Conservation (phyloP, 108 stramenopile genomes). For the Skeletonema menzelii region DNA sequence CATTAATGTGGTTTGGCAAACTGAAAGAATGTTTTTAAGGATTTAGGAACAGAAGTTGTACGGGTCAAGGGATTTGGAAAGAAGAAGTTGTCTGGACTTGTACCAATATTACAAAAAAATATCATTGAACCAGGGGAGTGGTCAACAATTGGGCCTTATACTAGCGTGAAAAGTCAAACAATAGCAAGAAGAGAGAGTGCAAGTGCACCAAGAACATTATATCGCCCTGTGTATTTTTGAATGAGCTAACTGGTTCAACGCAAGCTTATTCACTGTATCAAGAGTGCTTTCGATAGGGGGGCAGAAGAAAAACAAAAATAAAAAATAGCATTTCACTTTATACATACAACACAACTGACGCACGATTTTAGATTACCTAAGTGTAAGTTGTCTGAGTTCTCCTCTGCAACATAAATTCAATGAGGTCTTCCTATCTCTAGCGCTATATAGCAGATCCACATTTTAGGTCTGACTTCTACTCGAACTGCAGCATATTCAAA, state of each 20-base stretch:
- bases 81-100: background rate
- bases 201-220: background rate
- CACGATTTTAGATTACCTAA: too few relatives aligned
- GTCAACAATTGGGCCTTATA: background rate
- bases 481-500: too few relatives aligned
- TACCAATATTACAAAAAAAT: background rate
- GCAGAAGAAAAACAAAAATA: background rate
- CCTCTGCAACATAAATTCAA: too few relatives aligned
- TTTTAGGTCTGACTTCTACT: too few relatives aligned
- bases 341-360: background rate
- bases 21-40: background rate
- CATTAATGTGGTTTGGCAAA: background rate
- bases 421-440: too few relatives aligned
- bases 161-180: background rate
- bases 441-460: too few relatives aligned
- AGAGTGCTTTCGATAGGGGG: conserved; percentile 6
- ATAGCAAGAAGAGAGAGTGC: background rate
- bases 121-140: background rate
- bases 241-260: background rate
- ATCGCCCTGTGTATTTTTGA: conserved; percentile 2
- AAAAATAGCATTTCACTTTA: background rate
- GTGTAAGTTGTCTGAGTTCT: too few relatives aligned
- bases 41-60: background rate
- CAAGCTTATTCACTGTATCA: conserved; percentile 3
- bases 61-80: background rate